Percentiles rank a stretch among this genome's conserved stretches.
phyloP scores from a whole-genome alignment of 192 early-diverging fungal species.

The Thoreauomyces humboldtii region DNA sequence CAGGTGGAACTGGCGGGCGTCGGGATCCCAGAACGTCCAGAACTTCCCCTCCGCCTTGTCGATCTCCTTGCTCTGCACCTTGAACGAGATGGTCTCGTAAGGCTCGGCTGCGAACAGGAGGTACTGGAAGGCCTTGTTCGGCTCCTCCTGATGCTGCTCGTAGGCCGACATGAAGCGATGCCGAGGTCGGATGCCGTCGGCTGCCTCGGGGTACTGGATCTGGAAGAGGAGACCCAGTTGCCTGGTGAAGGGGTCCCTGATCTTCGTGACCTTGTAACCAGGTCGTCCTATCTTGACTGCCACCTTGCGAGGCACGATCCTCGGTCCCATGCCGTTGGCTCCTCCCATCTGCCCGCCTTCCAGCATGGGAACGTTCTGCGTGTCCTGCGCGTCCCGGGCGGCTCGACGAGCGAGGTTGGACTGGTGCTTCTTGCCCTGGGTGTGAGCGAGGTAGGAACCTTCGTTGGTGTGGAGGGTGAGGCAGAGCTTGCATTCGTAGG shows the following conservation, averaged over 20 bases:
- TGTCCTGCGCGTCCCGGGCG: constrained; percentile 72
- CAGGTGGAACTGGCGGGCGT: constrained; percentile 79
- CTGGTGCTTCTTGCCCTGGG: constrained; percentile 98
- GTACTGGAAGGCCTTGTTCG: constrained; percentile 88
- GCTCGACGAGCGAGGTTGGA: constrained; percentile 87
- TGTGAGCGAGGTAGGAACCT: constrained; percentile 93
- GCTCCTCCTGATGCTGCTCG: constrained; percentile 87
- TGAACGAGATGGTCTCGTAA: constrained; percentile 92
- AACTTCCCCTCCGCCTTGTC: constrained; percentile 82
- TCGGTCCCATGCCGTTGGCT: constrained; percentile 27
- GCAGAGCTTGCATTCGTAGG: constrained; percentile 60
- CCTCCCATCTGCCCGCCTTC: constrained; percentile 19
- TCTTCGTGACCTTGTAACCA: constrained; percentile 87
- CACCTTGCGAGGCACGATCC: constrained; percentile 59
- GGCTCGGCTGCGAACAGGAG: constrained; percentile 93
- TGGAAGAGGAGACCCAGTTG: constrained; percentile 92
- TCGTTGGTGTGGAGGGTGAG: constrained; percentile 79
- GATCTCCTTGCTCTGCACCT: constrained; percentile 90
- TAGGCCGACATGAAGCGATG: constrained; percentile 97
- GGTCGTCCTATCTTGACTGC: constrained; percentile 94
- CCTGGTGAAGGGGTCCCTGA: constrained; percentile 80
- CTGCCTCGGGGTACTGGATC: constrained; percentile 92
- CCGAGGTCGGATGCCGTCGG: constrained; percentile 77
- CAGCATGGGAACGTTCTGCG: constrained; percentile 8
- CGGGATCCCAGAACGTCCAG: constrained; percentile 94